A percentile compares a stretch with the other conserved stretches of the same genome.
phyloP scores from a whole-genome alignment of 2,329 filamentous ascomycete genomes.

The Tothia fuscella region DNA sequence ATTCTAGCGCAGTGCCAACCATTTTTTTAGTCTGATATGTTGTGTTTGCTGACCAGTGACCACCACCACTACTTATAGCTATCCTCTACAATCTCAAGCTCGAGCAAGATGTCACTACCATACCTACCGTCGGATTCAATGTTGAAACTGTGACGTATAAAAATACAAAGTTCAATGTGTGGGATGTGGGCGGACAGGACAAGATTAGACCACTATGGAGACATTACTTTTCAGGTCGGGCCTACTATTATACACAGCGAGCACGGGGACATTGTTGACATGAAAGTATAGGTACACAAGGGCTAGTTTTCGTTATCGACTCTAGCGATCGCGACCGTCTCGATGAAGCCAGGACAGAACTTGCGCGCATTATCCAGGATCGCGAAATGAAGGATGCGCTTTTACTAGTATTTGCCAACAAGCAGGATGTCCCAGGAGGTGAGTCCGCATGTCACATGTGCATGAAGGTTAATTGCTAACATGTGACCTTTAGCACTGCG shows the following conservation, averaged over 20 bases:
- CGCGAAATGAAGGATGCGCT: conserved; percentile 96
- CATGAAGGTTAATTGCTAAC: conserved; percentile 13
- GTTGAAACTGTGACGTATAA: conserved; percentile 99
- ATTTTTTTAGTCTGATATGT: not conserved
- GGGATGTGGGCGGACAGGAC: conserved; percentile 99
- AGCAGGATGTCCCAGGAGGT: conserved; percentile 88
- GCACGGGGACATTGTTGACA: not conserved
- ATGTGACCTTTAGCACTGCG: no score
- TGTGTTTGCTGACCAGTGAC: not conserved
- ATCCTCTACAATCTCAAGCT: conserved; percentile 99
- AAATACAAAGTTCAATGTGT: conserved; percentile 99
- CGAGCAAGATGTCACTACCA: conserved; percentile 97
- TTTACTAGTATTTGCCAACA: conserved; percentile 97
- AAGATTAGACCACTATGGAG: conserved; percentile 99
- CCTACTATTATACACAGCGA: conserved; percentile 4
- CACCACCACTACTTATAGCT: conserved; percentile 29
- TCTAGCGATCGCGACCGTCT: conserved; percentile 98
- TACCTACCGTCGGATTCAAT: conserved; percentile 99
- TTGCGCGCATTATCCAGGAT: conserved; percentile 98
- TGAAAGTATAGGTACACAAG: conserved; percentile 68
- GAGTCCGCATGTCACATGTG: conserved; percentile 30
- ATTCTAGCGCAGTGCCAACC: not conserved
- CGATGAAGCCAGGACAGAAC: conserved; percentile 88
- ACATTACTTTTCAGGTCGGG: conserved; percentile 88
- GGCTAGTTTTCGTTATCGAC: conserved; percentile 99